phyloP scores from a whole-genome alignment of 768 basidiomycete genomes.

The Leucocoprinus sp. region DNA sequence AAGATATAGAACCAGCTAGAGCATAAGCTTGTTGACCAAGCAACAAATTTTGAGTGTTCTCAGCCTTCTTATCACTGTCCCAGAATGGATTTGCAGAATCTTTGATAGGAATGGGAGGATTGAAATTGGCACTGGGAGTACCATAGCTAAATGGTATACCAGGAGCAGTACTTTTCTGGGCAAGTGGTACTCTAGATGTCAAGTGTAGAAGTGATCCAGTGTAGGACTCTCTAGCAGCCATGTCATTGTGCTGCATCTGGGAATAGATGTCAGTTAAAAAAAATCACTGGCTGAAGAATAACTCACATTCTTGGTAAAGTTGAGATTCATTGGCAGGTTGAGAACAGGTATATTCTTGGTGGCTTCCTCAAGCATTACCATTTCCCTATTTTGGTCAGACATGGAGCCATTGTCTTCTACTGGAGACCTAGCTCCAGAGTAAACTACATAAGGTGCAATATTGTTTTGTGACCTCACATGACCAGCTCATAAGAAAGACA shows the following conservation, averaged over 20 bases:
- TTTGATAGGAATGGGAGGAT: conserved; percentile 23
- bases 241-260: conserved; percentile 29
- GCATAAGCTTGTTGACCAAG: conserved; percentile 21
- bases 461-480: conserved; percentile 47
- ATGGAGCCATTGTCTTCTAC: conserved; percentile 43
- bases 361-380: conserved; percentile 43
- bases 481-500: conserved; percentile 52
- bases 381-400: conserved; percentile 36
- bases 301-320: conserved; percentile 45
- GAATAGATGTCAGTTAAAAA: conserved; percentile 10
- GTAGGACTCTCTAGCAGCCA: conserved; percentile 56
- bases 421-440: conserved; percentile 50
- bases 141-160: conserved; percentile 13
- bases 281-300: neutral
- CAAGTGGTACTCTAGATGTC: conserved; percentile 20
- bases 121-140: conserved; percentile 5
- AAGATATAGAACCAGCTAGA: too few relatives aligned
- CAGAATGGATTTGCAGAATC: conserved; percentile 36
- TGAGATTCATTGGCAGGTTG: conserved; percentile 54
- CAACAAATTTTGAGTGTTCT: conserved; percentile 19
- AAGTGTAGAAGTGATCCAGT: conserved; percentile 60
- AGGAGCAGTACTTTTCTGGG: conserved; percentile 7
- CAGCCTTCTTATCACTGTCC: conserved; percentile 26
- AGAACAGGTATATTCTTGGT: conserved; percentile 49
- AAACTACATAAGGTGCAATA: conserved; percentile 46